Percentiles rank a stretch among this genome's conserved stretches.
phyloP scores from a whole-genome alignment of 2,329 filamentous ascomycete genomes.

The Ophiostoma pallidulum region DNA sequence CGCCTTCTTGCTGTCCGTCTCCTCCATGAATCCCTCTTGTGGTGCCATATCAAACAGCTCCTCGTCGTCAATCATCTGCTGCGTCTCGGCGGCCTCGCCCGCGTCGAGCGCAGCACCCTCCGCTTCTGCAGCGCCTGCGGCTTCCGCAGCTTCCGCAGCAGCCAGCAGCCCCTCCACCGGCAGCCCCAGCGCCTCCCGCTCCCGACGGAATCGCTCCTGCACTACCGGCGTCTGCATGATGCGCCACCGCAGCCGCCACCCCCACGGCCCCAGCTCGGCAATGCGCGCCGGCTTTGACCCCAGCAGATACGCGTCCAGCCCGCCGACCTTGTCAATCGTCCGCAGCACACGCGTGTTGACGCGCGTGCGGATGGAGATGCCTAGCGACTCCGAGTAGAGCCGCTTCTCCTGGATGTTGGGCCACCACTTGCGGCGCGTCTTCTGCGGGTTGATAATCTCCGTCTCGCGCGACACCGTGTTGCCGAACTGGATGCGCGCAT shows the following conservation, averaged over 20 bases:
- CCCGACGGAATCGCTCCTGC: constrained; percentile 52
- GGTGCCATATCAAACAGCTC: constrained; percentile 38
- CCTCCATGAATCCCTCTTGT: constrained; percentile 23
- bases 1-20: constrained; percentile 18
- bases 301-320: constrained; percentile 84
- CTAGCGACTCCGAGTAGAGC: constrained; percentile 55
- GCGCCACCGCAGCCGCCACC: constrained; percentile 84
- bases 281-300: constrained; percentile 69
- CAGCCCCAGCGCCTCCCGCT: constrained; percentile 59
- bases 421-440: constrained; percentile 63
- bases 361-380: constrained; percentile 54
- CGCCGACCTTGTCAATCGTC: constrained; percentile 75
- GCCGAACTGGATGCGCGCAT: constrained; percentile 63
- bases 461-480: constrained; percentile 64
- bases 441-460: constrained; percentile 39
- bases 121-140: constrained; percentile 8
- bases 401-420: constrained; percentile 64
- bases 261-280: constrained; percentile 77
- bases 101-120: constrained; percentile 21
- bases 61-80: constrained; percentile 30
- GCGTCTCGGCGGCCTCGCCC: constrained; percentile 25
- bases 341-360: constrained; percentile 61
- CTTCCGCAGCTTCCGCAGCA: not conserved
- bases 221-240: constrained; percentile 69
- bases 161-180: constrained; percentile 34